Evolutionary conservation across 2,329 filamentous ascomycete species (phyloP).

Genomic region (Metarhizium rileyi): DNA sequence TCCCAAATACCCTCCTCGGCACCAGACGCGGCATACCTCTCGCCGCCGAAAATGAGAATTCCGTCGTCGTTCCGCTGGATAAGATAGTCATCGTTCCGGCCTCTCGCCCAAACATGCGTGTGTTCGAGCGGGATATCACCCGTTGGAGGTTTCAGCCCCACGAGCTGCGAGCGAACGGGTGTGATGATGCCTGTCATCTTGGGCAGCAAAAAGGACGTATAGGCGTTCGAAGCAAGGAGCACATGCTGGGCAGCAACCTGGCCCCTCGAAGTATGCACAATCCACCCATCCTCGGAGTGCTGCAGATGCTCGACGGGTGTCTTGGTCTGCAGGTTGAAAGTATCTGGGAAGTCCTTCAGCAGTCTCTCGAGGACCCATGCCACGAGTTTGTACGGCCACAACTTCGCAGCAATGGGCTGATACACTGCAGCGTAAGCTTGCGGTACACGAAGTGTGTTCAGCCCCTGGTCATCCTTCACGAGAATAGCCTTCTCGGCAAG

Average conservation of each 20-base stretch:
- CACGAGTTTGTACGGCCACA: conserved; percentile 83
- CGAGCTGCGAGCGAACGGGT: conserved; percentile 67
- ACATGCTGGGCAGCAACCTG: conserved; percentile 51
- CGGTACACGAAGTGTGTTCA: conserved; percentile 45
- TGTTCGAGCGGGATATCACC: conserved; percentile 33
- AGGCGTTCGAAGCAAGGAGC: conserved; percentile 74
- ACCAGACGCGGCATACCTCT: conserved; percentile 45
- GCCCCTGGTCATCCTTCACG: conserved; percentile 25
- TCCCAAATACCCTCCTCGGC: conserved; percentile 42
- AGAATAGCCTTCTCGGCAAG: conserved; percentile 40
- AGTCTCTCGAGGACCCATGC: conserved; percentile 58
- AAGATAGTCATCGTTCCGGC: conserved; percentile 58
- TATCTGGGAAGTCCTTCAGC: conserved; percentile 24
- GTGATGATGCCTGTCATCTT: conserved; percentile 61
- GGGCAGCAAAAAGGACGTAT: conserved; percentile 68
- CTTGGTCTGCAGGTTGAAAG: conserved; percentile 65
- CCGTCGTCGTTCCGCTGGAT: conserved; percentile 53
- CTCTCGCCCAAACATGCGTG: conserved; percentile 53
- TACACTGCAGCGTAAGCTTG: conserved; percentile 53
- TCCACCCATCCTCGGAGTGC: conserved; percentile 36
- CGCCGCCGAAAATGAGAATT: conserved; percentile 62
- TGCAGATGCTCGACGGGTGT: conserved; percentile 52
- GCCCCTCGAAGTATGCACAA: conserved; percentile 60
- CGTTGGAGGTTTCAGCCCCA: conserved; percentile 49
- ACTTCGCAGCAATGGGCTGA: conserved; percentile 53